Evolutionary conservation across 192 early-diverging fungal genomes (phyloP), one percentile per base, ranked within the genome.

Genomic region (Backusella australiensis): DNA sequence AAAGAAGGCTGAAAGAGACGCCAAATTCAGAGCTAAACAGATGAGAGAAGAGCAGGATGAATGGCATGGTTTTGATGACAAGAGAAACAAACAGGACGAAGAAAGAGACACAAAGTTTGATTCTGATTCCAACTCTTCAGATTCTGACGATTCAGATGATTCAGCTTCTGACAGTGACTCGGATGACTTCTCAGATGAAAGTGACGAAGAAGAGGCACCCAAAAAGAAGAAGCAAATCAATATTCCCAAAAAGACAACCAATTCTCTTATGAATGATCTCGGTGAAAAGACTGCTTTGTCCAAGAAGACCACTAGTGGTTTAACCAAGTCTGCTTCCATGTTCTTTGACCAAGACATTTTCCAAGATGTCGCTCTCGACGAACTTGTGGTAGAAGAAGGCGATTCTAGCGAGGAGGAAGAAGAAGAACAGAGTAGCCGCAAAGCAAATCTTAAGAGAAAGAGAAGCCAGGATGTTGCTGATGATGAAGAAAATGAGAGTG

Each of bases 291-390:
- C 89, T 49, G 86, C 84, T 70, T 76, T 86, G 72, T 74, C 78
- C 23, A 74, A 84, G 35, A 81, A 82, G 69, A 89, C 79, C 1
- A 72, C 78, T 23, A 85, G 81, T 70, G 85, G 85, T 67, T 87
- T 99, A 35, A 94, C 93, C 3, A 94, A 92, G 42, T 92, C 90
- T 15, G 95, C 97, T 6, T 87, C 90, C n/a, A 87, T 96, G 82
- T 99, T 97, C 86, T 99, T 99, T 86, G 93, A 96, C 80, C 96
- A 99, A 81, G 94, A 94, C 0, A 77, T 97, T 21, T 99, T 99
- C 84, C 91, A 95, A 77, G 89, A 87, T 26, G 77, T 91, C 52
- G 84, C 85, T 38, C 73, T 80, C 0, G 78, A 83, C 5, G 87
- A 88, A 26, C 81, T 86, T 71, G 86, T 89, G 38, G 85, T 88